Base-by-base conservation (phyloP, 306 rosid genomes). In the Gastrolobium villosum region DNA sequence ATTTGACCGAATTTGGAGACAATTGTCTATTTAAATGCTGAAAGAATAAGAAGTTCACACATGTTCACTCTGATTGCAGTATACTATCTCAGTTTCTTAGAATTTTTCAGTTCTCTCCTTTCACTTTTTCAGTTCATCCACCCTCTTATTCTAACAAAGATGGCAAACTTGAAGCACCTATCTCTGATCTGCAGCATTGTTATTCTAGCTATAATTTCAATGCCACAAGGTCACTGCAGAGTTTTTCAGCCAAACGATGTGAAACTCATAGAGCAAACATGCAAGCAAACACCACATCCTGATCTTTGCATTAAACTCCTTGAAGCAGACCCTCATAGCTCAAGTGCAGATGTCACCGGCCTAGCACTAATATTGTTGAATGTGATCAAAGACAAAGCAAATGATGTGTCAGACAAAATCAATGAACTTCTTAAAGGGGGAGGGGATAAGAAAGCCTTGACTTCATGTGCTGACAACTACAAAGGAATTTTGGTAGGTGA, bases 321-420 rank as follows among this genome's bases (percentile, higher is more conserved):
- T 15, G 10, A 34, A 41, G 36, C 84, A 1, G 80, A 82, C 30
- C 81, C 81, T 1, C 35, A 61, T 26, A 77, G 86, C 71, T 3
- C 49, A 0, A 6, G 2, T 0, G 63, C 87, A 10, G 80, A 83
- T 56, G 35, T 75, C 11, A 4, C 5, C 15, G 85, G 78, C 2
- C 78, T 84, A 0, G 84, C 72, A 28, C 50, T 79, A 20, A 72
- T 81, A 36, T 40, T 87, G 87, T 68, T 87, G 1, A 64, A 82
- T 2, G 73, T 20, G 7, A 41, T 83, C 0, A 49, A 49, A 32
- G 45, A 59, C 49, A 67, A 28, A 49, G 50, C 88, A 10, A 74
- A 39, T 0, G 15, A 15, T 13, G 35, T 82, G 0, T 1, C 43
- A 0, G 30, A 43, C 41, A 52, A 84, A 52, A 71, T 78, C 20